Percentiles rank a stretch among this genome's conserved stretches.
These are phyloP conservation scores for Rhynchospora pubera DNA, from an alignment of 176 grass and related monocot genomes.

Conservation along the genomic window DNA sequence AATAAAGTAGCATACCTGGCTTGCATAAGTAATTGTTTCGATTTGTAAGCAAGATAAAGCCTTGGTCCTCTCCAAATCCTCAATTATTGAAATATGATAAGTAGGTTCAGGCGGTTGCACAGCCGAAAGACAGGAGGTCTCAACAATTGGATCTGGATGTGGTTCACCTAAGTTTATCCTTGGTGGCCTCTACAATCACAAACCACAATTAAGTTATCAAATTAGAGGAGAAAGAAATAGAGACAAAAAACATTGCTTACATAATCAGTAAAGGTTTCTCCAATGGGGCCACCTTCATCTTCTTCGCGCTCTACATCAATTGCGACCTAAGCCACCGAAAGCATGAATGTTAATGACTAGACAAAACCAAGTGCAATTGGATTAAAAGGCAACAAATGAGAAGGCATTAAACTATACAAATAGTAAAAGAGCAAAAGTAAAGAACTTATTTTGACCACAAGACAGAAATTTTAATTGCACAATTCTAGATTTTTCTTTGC, in stretches of 20 bases:
- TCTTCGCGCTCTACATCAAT: constrained; percentile 95
- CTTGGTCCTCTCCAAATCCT: constrained; percentile 66
- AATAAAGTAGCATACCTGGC: constrained; percentile 63
- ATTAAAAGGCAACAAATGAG: not conserved
- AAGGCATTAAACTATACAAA: not conserved
- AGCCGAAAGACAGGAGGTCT: constrained; percentile 96
- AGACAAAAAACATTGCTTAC: constrained; percentile 37
- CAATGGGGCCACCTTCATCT: constrained; percentile 85
- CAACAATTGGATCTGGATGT: constrained; percentile 96
- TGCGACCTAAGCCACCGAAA: constrained; percentile 55
- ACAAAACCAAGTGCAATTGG: not conserved
- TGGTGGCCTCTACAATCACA: constrained; percentile 64
- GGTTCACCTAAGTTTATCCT: constrained; percentile 65
- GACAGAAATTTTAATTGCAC: not conserved
- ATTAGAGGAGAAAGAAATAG: constrained; percentile 5
- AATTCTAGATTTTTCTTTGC: not conserved
- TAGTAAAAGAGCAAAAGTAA: not conserved
- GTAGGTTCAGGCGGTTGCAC: constrained; percentile 95
- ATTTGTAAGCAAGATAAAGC: constrained; percentile 93
- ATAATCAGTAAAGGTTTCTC: constrained; percentile 97
- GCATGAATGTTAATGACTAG: not conserved
- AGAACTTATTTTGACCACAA: not conserved
- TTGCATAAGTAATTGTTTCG: constrained; percentile 95
- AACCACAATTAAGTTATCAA: constrained; percentile 21
- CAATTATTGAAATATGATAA: constrained; percentile 71